A percentile compares a stretch with the other conserved stretches of the same genome.
Conservation (phyloP, 106 monocot species). For the Dioscorea alata region DNA sequence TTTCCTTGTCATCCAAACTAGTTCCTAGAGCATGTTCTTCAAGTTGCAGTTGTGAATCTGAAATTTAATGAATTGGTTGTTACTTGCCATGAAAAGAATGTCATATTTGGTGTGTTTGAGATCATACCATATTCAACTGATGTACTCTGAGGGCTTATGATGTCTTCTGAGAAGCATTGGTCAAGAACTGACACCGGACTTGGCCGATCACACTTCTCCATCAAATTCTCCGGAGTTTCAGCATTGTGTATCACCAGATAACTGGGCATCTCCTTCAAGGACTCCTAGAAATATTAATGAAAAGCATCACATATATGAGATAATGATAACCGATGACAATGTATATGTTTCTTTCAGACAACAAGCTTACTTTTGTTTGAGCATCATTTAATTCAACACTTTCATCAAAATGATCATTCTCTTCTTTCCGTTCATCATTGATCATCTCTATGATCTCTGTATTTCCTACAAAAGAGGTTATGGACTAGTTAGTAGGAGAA, state of each 20-base stretch:
- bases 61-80: background rate
- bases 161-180: constrained; percentile 44
- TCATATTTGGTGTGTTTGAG: background rate
- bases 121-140: constrained; percentile 29
- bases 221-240: constrained; percentile 22
- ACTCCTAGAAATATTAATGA: constrained; percentile 9
- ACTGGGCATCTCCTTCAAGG: constrained; percentile 13
- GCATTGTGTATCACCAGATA: constrained; percentile 13
- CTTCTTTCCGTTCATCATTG: constrained; percentile 5
- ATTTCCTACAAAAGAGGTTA: constrained; percentile 14
- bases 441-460: constrained; percentile 9
- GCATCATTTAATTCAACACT: constrained; percentile 10
- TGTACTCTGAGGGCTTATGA: constrained; percentile 23
- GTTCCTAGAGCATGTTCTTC: constrained; percentile 27
- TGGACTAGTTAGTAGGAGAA: background rate
- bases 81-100: background rate
- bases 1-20: constrained; percentile 23
- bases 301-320: background rate
- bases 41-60: constrained; percentile 22
- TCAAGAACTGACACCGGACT: constrained; percentile 62
- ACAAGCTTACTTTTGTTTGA: constrained; percentile 20
- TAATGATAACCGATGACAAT: background rate
- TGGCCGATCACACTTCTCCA: constrained; percentile 30
- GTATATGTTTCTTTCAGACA: background rate
- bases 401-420: background rate